A percentile compares a stretch with the other conserved stretches of the same genome.
Evolutionary conservation across 2,329 filamentous ascomycete genomes (phyloP).

Genomic region (Monosporascus sp.): DNA sequence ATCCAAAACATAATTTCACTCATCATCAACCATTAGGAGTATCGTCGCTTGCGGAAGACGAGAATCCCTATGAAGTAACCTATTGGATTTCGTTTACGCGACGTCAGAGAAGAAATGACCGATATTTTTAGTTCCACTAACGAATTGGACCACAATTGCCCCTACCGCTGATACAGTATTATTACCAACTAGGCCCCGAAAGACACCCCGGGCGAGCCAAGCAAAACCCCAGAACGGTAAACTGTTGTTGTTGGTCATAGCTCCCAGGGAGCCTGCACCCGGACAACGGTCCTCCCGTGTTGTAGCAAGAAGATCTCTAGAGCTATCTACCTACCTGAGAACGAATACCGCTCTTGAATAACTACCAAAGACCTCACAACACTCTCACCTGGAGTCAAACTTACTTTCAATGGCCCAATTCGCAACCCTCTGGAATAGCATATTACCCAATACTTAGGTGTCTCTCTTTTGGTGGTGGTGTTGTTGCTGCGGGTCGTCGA

Average conservation of each 20-base stretch:
- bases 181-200: not conserved
- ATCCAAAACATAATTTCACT: too few species aligned
- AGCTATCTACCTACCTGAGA: too few species aligned
- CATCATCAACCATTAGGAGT: too few species aligned
- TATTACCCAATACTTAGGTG: not conserved
- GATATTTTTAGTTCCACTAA: not conserved
- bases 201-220: not conserved
- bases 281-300: slow-evolving; percentile 12
- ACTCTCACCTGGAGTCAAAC: not conserved
- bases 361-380: too few species aligned
- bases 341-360: too few species aligned
- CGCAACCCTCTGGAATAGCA: slow-evolving; percentile 1
- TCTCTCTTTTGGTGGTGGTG: slow-evolving; percentile 1
- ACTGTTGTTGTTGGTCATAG: slow-evolving; percentile 27
- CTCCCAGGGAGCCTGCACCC: slow-evolving; percentile 16
- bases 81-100: not conserved
- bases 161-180: not conserved
- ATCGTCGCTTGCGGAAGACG: not conserved
- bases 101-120: not conserved
- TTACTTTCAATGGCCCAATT: not conserved
- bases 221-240: slow-evolving; percentile 21
- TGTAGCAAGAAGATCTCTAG: not conserved
- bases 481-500: slow-evolving; percentile 4
- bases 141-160: not conserved
- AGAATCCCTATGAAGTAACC: not conserved